Evolutionary conservation across 306 rosid genomes (phyloP), one percentile per base, ranked within the genome.

Genomic region (Dicorynia guianensis): DNA sequence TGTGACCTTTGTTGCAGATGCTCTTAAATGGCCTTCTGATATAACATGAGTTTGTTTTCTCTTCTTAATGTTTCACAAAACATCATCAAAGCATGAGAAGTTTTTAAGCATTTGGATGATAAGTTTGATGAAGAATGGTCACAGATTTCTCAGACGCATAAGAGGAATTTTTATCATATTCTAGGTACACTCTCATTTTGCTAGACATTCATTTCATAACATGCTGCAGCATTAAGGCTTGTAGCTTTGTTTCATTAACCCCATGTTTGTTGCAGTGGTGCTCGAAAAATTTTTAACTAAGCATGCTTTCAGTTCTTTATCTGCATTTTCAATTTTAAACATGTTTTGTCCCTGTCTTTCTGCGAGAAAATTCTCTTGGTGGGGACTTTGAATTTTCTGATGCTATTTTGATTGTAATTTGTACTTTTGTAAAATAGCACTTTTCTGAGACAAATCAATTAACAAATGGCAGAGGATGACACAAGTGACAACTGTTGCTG

Each of bases 391-490:
- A 67, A 49, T 30, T 43, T 33, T 43, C 75, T 69, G 69, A 80
- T 69, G 49, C 69, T 70, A 30, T 81, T 78, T 44, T 68, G 20
- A 44, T 69, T 88, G 71, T 77, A 67, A 78, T 72, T 80, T 88
- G 85, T 83, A 94, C 97, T 80, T 72, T 80, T 88, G 85, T 83
- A 94, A 97, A 54, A 76, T 88, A 19, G 81, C 86, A 76, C 20
- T 92, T 61, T 94, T 92, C 76, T 84, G 97, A 70, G 83, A 91
- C 84, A 94, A 90, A 72, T 89, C 96, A 52, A 82, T 90, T 69
- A 88, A 95, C 81, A 92, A 90, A 81, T 92, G 96, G 97, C 97
- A 92, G 82, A 90, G 93, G 83, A 90, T 83, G 89, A 89, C 96
- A 18, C 89, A 88, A 77, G 92, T 90, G 82, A 85, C 93, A 69